phyloP scores from a whole-genome alignment of 441 rosid species.

The Corymbia calophylla region DNA sequence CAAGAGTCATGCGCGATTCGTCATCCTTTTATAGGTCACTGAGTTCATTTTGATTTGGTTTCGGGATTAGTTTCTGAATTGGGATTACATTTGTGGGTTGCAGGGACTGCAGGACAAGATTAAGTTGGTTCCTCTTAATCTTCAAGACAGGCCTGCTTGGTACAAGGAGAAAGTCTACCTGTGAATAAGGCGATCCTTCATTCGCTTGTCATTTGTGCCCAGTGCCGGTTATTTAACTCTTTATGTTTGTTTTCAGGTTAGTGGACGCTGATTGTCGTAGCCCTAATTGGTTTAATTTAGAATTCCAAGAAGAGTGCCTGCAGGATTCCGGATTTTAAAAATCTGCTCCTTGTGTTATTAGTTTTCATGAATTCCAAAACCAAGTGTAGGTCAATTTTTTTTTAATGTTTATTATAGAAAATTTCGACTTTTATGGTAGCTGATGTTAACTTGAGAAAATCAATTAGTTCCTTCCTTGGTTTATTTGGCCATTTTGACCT shows the following conservation, averaged over 20 bases:
- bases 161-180: slow-evolving; percentile 48
- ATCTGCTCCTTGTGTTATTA: neutral
- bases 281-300: too few species aligned
- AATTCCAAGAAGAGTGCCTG: neutral
- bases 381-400: neutral
- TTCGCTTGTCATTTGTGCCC: neutral
- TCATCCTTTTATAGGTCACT: neutral
- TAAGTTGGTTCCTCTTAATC: slow-evolving; percentile 43
- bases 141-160: slow-evolving; percentile 43
- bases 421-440: neutral
- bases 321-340: neutral
- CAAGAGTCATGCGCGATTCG: neutral
- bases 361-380: neutral
- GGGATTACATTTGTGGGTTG: neutral
- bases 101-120: slow-evolving; percentile 47
- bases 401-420: neutral
- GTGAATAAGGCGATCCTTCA: slow-evolving; percentile 26
- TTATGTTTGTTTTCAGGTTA: neutral
- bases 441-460: neutral
- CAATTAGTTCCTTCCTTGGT: neutral
- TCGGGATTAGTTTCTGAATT: neutral
- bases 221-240: neutral
- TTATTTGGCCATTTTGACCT: neutral
- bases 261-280: neutral
- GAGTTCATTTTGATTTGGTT: neutral